Base-by-base conservation (phyloP, 2,329 filamentous ascomycete species). In the Didymella exigua region DNA sequence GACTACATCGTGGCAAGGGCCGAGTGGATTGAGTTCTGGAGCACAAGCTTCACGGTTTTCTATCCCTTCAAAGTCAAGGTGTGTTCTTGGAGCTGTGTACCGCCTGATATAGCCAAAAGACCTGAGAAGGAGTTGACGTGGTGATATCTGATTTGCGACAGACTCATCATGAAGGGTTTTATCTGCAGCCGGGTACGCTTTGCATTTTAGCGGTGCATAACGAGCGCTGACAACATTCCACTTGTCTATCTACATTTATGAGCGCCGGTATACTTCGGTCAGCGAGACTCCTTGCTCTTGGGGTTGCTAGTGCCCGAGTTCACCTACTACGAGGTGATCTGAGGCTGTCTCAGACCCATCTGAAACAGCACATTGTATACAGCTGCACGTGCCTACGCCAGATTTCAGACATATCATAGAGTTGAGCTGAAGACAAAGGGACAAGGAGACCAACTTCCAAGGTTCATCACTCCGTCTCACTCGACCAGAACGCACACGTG, bases 11-110 rank as follows among this genome's bases (percentile, higher is more conserved):
- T 71, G 3, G 50, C 69, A 1, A 51, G 65, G 26, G 70, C 70
- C 2, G 66, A 68, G 46, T 73, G 71, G 72, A 48, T 73, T 5
- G 71, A 74, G 42, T 71, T 68, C 30, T 73, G 70, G 69, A 52
- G 38, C 27, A 38, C 30, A 2, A 29, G 34, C 3, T 31, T 29
- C 6, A 54, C 29, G 5, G 44, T 59, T 1, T 58, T 65, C 13
- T 40, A 65, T 11, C 68, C 69, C 0, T 56, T 71, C 27, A 64
- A 60, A 40, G 56, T 70, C 18, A 57, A 59, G 37, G 69, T 72
- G 0, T 74, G 71, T 53, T 70, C 68, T 14, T 73, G 69, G 69
- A 62, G 62, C 0, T 74, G 71, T 42, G 69, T 71, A 5, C 70
- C 70, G 2, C 27, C 58, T 13, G 38, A 54, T 8, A 62, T 69